Base-by-base conservation (phyloP, 1,284 basidiomycete genomes). In the Phellinidium pouzarii region DNA sequence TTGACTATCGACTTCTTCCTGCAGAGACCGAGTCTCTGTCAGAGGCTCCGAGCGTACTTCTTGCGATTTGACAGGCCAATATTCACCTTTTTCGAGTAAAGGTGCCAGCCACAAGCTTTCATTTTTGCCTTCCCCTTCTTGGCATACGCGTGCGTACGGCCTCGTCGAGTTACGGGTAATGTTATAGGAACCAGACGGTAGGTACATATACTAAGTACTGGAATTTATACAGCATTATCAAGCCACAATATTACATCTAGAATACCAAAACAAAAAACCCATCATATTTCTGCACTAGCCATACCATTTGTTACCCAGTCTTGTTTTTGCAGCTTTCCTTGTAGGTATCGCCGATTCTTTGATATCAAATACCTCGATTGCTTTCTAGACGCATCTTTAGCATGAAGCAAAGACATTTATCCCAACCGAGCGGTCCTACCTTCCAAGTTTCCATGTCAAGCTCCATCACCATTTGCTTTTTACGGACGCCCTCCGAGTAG, bases 391-490 rank as follows among this genome's bases (percentile, higher is more conserved):
- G 29, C 29, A 31, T 6, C 7, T 12, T 26, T 38, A 36, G 48
- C 38, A 14, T 23, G 26, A 3, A 25, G n/a, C n/a, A 38, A 19
- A 47, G 29, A 9, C 7, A 3, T 52, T 6, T 31, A 23, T 17
- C 36, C 44, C 17, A 42, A 48, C 31, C 6, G 27, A 25, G 9
- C 12, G 12, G 23, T 19, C 72, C 23, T 59, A 88, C 91, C 77
- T 75, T 70, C 87, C 90, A 95, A 0, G 83, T 83, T 3, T 77
- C 75, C 77, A 87, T 82, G 60, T 93, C 91, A 57, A 95, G 81
- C 64, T 94, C 91, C 62, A 94, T 73, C 5, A 95, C 86, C 58
- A 92, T 76, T 64, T 95, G 93, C 40, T 79, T 78, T 62, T 88
- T 91, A 58, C 73, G 75, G 38, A 88, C 69, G 2, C 85, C 86